These are phyloP conservation scores for Heliamphora ciliata DNA, from an alignment of 179 eudicot genomes.

Conservation along the genomic window DNA sequence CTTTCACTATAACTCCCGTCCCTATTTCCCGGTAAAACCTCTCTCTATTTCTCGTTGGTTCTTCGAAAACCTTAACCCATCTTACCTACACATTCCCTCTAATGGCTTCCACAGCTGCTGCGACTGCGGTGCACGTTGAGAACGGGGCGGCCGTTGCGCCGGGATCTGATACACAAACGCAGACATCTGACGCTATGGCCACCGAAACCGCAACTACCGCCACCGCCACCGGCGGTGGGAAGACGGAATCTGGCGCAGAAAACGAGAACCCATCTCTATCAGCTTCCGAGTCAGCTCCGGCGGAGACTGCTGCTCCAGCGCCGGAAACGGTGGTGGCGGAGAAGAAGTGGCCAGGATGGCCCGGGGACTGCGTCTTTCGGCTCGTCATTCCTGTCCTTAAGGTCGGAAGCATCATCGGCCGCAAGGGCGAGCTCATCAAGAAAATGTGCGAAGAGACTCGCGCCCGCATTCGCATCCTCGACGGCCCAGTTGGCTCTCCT, in stretches of 20 bases:
- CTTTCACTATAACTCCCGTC: not conserved
- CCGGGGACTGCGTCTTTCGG: conserved; percentile 62
- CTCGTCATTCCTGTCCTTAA: conserved; percentile 57
- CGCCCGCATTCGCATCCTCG: conserved; percentile 70
- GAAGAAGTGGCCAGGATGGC: conserved; percentile 84
- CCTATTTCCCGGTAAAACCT: too few relatives aligned
- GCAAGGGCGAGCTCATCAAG: conserved; percentile 79
- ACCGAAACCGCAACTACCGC: not conserved
- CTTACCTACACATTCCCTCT: not conserved
- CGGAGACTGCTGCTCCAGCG: not conserved
- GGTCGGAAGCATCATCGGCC: conserved; percentile 78
- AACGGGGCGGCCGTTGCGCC: conserved; percentile 20
- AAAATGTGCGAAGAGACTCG: conserved; percentile 69
- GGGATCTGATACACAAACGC: not conserved
- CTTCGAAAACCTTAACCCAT: not conserved
- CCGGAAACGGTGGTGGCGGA: conserved; percentile 12
- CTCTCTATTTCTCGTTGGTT: not conserved
- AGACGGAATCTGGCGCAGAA: not conserved
- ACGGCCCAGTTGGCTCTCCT: conserved; percentile 52
- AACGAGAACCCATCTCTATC: conserved; percentile 1
- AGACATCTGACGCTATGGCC: not conserved
- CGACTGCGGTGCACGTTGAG: conserved; percentile 3
- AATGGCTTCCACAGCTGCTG: conserved; percentile 23
- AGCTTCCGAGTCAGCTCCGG: conserved; percentile 16
- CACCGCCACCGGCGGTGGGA: not conserved